A percentile compares a stretch with the other conserved stretches of the same genome.
Conservation (phyloP, 208 protist genomes). For the Wallacemonas collosoma region DNA sequence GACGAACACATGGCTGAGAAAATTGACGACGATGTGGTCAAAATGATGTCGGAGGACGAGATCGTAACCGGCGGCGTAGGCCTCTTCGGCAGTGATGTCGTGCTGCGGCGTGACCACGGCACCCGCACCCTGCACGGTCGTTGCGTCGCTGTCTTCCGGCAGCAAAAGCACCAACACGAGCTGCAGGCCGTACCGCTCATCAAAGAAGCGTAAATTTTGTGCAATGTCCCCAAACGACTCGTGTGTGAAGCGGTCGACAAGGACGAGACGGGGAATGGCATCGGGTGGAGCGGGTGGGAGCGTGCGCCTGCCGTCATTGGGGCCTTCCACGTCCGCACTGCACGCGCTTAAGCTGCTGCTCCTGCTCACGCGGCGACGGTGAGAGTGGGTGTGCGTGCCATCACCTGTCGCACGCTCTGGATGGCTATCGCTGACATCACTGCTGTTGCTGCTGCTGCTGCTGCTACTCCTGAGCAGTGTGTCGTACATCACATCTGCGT, state of each 20-base stretch:
- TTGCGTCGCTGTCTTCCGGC: constrained; percentile 24
- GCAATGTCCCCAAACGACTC: constrained; percentile 74
- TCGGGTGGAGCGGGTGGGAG: constrained; percentile 35
- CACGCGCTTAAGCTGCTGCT: constrained; percentile 30
- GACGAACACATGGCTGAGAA: constrained; percentile 71
- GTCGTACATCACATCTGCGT: constrained; percentile 14
- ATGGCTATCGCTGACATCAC: not conserved
- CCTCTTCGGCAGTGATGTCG: constrained; percentile 45
- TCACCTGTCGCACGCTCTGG: not conserved
- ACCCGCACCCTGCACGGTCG: constrained; percentile 50
- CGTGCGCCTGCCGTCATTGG: constrained; percentile 6
- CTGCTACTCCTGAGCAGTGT: constrained; percentile 10
- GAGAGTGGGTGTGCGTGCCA: not conserved
- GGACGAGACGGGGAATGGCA: constrained; percentile 59
- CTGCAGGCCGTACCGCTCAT: constrained; percentile 62
- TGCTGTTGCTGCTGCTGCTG: constrained; percentile 15
- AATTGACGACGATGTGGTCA: constrained; percentile 79
- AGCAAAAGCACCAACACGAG: constrained; percentile 75
- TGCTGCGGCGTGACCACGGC: constrained; percentile 54
- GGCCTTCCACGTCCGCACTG: constrained; percentile 30
- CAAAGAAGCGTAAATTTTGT: constrained; percentile 65
- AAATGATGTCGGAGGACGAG: constrained; percentile 75
- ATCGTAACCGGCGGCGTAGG: constrained; percentile 79
- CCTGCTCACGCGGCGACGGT: not conserved
- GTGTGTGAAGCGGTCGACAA: constrained; percentile 85